Evolutionary conservation across 1,284 basidiomycete species (phyloP).

Genomic region (Tetrapyrgos nigripes): DNA sequence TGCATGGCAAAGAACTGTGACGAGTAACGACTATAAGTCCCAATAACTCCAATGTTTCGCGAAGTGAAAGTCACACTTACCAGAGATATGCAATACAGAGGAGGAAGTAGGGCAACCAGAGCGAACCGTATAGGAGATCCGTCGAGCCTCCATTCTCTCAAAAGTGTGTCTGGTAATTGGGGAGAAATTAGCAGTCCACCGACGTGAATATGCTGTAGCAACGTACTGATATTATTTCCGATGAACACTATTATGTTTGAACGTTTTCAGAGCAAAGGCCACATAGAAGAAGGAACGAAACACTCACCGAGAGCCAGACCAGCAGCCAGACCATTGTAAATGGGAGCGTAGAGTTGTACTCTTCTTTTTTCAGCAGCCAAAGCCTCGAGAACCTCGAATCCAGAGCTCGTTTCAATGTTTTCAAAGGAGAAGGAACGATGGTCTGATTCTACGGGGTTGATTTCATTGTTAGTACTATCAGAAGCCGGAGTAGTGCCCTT

Average conservation of each 20-base stretch:
- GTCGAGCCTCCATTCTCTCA: constrained; percentile 75
- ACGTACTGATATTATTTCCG: constrained; percentile 50
- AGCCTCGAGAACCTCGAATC: not conserved
- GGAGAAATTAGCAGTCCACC: not conserved
- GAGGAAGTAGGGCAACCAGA: constrained; percentile 63
- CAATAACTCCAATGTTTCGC: not conserved
- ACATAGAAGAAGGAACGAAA: not conserved
- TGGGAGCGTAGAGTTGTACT: constrained; percentile 66
- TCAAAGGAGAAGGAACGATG: not conserved
- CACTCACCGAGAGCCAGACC: constrained; percentile 46
- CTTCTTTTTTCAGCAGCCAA: not conserved
- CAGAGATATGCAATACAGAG: constrained; percentile 75
- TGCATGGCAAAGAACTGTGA: constrained; percentile 69
- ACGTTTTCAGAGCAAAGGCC: not conserved
- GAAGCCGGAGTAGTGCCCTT: not conserved
- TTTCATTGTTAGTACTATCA: not conserved
- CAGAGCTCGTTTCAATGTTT: not conserved
- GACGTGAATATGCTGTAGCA: constrained; percentile 32
- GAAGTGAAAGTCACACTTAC: not conserved
- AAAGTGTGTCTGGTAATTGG: not conserved
- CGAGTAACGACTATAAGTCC: too few species aligned
- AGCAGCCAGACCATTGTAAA: constrained; percentile 79
- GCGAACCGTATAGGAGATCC: constrained; percentile 65
- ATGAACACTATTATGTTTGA: constrained; percentile 44
- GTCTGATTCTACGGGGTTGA: not conserved